Evolutionary conservation across 2,329 filamentous ascomycete species (phyloP), one percentile per base, ranked within the genome.

Genomic region (Diaporthe ampelina): DNA sequence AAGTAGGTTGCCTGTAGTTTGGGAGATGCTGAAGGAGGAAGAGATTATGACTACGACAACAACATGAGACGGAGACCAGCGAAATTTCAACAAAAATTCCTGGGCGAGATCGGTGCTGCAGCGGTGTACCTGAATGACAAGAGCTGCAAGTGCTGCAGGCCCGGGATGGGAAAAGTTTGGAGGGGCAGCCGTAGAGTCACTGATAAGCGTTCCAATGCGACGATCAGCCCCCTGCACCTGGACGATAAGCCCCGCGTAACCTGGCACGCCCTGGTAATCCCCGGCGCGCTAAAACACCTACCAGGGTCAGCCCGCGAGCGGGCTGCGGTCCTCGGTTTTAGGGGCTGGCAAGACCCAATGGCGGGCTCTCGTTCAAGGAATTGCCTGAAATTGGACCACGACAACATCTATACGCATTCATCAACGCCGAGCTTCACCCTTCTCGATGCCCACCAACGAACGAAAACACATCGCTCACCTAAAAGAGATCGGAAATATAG

Each of bases 31-130:
- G n/a, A 57, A 50, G 52, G 45, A 68, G 72, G 57, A 52, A 63
- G 35, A 72, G 35, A 40, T 45, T 59, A 48, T 70, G 58, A 67
- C 35, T 73, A 63, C 35, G 37, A 50, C 59, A 72, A 72, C 43
- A 61, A 74, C 45, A 74, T 15, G 67, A 56, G 59, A 63, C 54
- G 29, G 40, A 68, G 73, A 63, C 65, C 73, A 58, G 59, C 43
- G 67, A 73, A 73, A 68, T 73, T 74, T 65, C 72, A 59, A 61
- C 45, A 45, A 57, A 63, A 73, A 70, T 72, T 45, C 69, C 57
- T 37, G 69, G 69, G 74, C 74, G 74, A 75, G 65, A 75, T 75
- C 74, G 74, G 74, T 75, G 65, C 74, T 35, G 67, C 57, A 43
- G 40, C 48, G 59, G 59, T 72, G 58, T 63, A 72, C 57, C 57